Conservation (phyloP, 179 eudicot species). For the Amaranthus tricolor region DNA sequence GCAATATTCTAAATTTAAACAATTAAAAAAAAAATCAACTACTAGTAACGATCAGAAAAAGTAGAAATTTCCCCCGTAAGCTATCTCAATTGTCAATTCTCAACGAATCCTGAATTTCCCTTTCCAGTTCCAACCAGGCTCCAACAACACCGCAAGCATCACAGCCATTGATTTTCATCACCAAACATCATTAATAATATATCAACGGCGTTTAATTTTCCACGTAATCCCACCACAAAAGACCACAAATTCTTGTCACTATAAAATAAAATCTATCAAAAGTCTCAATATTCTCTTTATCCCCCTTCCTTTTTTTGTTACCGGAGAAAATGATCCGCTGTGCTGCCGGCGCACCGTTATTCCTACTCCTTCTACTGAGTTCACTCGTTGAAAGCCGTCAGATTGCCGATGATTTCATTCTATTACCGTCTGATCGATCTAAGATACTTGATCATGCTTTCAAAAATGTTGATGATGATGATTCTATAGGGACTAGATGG, state of each 20-base stretch:
- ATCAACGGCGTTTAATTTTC: background rate
- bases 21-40: too few species aligned
- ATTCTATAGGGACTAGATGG: conserved; percentile 65
- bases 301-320: background rate
- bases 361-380: conserved; percentile 14
- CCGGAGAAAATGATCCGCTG: conserved; percentile 32
- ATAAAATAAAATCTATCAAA: background rate
- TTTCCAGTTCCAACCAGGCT: background rate
- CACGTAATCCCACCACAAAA: background rate
- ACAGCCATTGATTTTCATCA: background rate
- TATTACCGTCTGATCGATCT: conserved; percentile 38
- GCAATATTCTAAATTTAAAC: too few species aligned
- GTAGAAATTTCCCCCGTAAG: too few species aligned
- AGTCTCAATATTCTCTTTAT: background rate
- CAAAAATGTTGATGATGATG: conserved; percentile 37
- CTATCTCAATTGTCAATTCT: too few species aligned
- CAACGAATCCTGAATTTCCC: too few species aligned
- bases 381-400: conserved; percentile 23
- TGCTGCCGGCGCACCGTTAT: conserved; percentile 20
- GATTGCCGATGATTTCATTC: conserved; percentile 31
- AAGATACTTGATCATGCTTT: conserved; percentile 22
- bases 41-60: too few species aligned
- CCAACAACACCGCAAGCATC: background rate
- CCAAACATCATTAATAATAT: background rate
- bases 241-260: background rate